Evolutionary conservation across 2,329 filamentous ascomycete genomes (phyloP).

Genomic region (Pyricularia sp.): DNA sequence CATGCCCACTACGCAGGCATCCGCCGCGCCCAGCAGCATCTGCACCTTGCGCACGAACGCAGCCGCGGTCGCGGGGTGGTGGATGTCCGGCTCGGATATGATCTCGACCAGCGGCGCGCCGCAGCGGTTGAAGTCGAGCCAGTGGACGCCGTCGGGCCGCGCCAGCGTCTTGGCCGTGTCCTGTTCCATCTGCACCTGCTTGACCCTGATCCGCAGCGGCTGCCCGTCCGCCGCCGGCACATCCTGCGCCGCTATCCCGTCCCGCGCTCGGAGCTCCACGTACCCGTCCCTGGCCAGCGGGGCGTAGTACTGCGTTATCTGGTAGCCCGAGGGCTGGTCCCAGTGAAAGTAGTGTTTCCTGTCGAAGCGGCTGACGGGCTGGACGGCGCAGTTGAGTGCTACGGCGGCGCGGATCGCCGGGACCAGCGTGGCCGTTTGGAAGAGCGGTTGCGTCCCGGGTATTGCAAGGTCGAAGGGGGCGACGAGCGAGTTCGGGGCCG

Average conservation of each 20-base stretch:
- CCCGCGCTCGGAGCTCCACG: slow-evolving; percentile 57
- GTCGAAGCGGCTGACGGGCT: slow-evolving; percentile 72
- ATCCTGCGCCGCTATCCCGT: slow-evolving; percentile 67
- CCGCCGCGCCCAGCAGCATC: slow-evolving; percentile 61
- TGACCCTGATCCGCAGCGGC: slow-evolving; percentile 59
- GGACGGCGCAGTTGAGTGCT: slow-evolving; percentile 67
- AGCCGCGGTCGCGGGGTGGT: slow-evolving; percentile 74
- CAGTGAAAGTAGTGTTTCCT: slow-evolving; percentile 99
- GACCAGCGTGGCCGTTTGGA: slow-evolving; percentile 71
- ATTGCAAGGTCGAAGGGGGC: slow-evolving; percentile 80
- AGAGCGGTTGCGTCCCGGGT: slow-evolving; percentile 76
- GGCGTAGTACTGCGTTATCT: slow-evolving; percentile 92
- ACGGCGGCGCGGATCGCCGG: slow-evolving; percentile 85
- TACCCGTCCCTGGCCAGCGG: slow-evolving; percentile 57
- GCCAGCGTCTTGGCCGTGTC: slow-evolving; percentile 91
- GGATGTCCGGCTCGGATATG: slow-evolving; percentile 81
- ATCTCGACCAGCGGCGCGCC: slow-evolving; percentile 88
- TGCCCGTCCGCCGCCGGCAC: slow-evolving; percentile 32
- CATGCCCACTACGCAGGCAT: slow-evolving; percentile 85
- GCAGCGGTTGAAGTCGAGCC: slow-evolving; percentile 89
- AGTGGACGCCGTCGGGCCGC: slow-evolving; percentile 57
- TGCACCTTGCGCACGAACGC: slow-evolving; percentile 85
- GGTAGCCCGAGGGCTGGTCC: slow-evolving; percentile 92
- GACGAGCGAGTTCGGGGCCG: slow-evolving; percentile 67
- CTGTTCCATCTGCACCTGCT: slow-evolving; percentile 94